phyloP scores from a whole-genome alignment of 1,284 basidiomycete genomes.

The Exobasidium rhododendri region DNA sequence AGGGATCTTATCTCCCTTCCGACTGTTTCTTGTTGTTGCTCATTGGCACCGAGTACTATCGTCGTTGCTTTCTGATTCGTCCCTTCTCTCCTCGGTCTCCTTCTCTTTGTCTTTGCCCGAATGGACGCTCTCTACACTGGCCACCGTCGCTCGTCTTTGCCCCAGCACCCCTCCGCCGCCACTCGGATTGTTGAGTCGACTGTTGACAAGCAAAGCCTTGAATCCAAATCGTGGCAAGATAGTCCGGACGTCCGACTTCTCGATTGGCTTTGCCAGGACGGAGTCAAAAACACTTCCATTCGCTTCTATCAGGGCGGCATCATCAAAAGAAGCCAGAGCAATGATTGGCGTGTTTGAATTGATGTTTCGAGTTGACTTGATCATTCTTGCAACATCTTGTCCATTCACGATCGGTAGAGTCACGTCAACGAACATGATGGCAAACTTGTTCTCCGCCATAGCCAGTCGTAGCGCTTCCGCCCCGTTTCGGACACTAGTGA shows the following conservation, averaged over 20 bases:
- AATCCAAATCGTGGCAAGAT: constrained; percentile 36
- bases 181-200: not conserved
- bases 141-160: not conserved
- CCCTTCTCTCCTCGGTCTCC: no score
- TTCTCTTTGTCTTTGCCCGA: no score
- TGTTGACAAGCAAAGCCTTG: constrained; percentile 1
- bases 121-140: no score
- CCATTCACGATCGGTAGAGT: constrained; percentile 90
- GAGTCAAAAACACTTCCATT: constrained; percentile 33
- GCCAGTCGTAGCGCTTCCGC: constrained; percentile 94
- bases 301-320: constrained; percentile 16
- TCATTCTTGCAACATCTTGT: constrained; percentile 84
- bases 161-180: no score
- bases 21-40: no score
- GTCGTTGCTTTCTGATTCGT: no score
- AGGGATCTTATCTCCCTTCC: no score
- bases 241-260: constrained; percentile 38
- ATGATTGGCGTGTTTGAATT: constrained; percentile 86
- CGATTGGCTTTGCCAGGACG: constrained; percentile 43
- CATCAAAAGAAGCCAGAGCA: constrained; percentile 63
- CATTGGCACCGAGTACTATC: no score
- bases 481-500: constrained; percentile 80
- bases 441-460: constrained; percentile 82
- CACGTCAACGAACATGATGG: constrained; percentile 76
- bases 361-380: constrained; percentile 89